Conservation (phyloP, 225 moss, liverwort and hornwort genomes). For the Climacium dendroides region DNA sequence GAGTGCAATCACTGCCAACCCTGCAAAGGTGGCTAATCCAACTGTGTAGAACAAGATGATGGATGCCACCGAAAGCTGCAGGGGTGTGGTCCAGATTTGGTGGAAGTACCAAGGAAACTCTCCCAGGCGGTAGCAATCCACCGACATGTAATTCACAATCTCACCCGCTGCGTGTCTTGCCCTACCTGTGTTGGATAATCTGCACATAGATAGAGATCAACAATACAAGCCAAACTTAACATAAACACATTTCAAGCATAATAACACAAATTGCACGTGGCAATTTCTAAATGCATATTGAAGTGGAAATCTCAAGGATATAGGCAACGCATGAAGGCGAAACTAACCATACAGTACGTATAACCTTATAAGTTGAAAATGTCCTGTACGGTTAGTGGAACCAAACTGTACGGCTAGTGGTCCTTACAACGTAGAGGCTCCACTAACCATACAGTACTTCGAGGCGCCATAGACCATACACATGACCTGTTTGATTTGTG, state of each 20-base stretch:
- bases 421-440: background rate
- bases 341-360: background rate
- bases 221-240: too few species aligned
- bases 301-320: background rate
- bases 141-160: constrained; percentile 42
- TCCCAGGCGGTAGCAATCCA: constrained; percentile 51
- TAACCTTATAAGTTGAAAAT: background rate
- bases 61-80: constrained; percentile 19
- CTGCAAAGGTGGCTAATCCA: constrained; percentile 43
- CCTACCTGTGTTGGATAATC: constrained; percentile 31
- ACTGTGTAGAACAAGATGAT: constrained; percentile 25
- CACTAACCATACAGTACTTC: background rate
- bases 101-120: constrained; percentile 42
- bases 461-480: background rate
- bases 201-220: background rate
- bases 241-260: background rate
- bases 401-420: too few species aligned
- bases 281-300: background rate
- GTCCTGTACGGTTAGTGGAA: too few species aligned
- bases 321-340: background rate
- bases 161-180: constrained; percentile 42
- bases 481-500: background rate
- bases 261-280: background rate
- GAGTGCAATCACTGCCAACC: constrained; percentile 21
- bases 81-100: constrained; percentile 35